Evolutionary conservation across 176 grass and related monocot genomes (phyloP), one percentile per base, ranked within the genome.

Genomic region (maize (Zea mays)): DNA sequence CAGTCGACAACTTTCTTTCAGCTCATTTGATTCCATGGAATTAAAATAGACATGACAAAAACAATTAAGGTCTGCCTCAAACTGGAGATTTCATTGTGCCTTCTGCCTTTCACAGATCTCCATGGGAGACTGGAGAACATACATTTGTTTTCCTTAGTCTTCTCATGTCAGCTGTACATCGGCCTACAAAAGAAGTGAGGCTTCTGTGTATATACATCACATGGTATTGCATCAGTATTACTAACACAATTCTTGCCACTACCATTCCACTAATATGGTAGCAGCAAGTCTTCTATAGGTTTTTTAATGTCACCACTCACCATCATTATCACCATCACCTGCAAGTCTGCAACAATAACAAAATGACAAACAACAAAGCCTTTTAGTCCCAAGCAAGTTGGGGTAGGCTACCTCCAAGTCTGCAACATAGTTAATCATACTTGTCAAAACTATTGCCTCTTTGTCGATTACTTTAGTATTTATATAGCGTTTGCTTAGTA

Each of bases 381-480:
- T 27, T 27, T 27, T 27, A 27, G 27, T 27, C 27, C 27, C 27
- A 27, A 27, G 27, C 27, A 27, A 27, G 27, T 27, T 27, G 27
- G 27, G 27, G 27, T 27, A 27, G 27, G 27, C 27, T 27, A 10
- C 19, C 55, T 58, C n/a, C 55, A 58, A 21, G n/a, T 44, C n/a
- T 20, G 40, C 41, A 45, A 68, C 41, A 21, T 45, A 45, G 40
- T 68, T 44, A 68, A 68, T 21, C 65, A 68, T 45, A 19, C 64
- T 21, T 44, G 11, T 47, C 56, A 41, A 35, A 43, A 76, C 13
- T 34, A 16, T 39, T 54, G 16, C 3, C 8, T 77, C 13, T 66
- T 87, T 45, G n/a, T 77, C 7, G 4, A 57, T 2, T 65, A 62
- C 52, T 62, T 59, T 57, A 56, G 17, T 71, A 74, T 56, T 62